Evolutionary conservation across 345 rosid species (phyloP).

Genomic region (Syzygium jambos): DNA sequence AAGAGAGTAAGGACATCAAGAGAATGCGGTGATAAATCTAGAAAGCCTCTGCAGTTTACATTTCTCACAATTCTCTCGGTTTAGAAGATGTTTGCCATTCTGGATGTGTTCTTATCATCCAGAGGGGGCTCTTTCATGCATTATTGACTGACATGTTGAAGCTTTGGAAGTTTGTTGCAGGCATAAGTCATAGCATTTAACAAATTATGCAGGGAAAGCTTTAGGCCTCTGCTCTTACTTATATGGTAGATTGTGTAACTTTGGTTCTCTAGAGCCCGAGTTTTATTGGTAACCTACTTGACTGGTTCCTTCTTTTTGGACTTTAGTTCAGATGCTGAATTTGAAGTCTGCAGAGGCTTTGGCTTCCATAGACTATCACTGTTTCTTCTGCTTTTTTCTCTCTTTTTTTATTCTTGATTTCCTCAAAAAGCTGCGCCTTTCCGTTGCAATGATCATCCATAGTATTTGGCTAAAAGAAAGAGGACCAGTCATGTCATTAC

Average conservation of each 20-base stretch:
- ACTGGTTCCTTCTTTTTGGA: not conserved
- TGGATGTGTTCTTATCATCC: not conserved
- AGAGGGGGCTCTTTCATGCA: not conserved
- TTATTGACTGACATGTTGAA: not conserved
- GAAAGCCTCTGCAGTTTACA: not conserved
- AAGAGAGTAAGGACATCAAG: conserved; percentile 7
- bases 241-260: not conserved
- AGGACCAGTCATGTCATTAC: not conserved
- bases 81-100: not conserved
- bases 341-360: not conserved
- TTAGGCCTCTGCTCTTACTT: not conserved
- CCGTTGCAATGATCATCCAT: not conserved
- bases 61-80: not conserved
- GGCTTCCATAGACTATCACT: not conserved
- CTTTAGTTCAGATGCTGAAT: not conserved
- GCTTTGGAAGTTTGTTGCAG: not conserved
- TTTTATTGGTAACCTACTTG: not conserved
- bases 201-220: not conserved
- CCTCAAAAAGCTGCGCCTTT: not conserved
- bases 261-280: not conserved
- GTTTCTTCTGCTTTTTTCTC: not conserved
- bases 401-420: not conserved
- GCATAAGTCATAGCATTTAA: not conserved
- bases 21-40: not conserved
- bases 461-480: not conserved